Evolutionary conservation across 768 basidiomycete species (phyloP).

Genomic region (Panaeolus cyanescens): DNA sequence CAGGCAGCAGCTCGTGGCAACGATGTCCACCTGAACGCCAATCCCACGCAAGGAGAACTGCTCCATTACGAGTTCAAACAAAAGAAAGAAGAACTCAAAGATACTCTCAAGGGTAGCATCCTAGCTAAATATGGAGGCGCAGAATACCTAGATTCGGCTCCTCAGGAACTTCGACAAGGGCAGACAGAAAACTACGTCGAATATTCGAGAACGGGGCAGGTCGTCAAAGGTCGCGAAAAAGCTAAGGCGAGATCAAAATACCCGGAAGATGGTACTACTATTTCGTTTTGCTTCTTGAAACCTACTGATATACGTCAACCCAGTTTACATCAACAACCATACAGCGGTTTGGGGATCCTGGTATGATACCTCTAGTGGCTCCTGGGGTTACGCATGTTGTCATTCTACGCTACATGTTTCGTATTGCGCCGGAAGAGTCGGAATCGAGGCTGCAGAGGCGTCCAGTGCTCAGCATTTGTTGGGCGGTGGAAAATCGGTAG

Average conservation of each 20-base stretch:
- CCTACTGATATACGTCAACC: background rate
- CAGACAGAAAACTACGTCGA: conserved; percentile 98
- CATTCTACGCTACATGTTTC: conserved; percentile 85
- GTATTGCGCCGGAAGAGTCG: conserved; percentile 88
- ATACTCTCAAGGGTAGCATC: conserved; percentile 86
- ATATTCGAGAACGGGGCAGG: conserved; percentile 88
- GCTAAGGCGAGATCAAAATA: conserved; percentile 92
- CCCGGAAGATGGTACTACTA: conserved; percentile 85
- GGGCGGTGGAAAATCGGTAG: conserved; percentile 36
- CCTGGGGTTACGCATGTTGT: conserved; percentile 96
- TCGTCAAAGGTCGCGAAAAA: conserved; percentile 89
- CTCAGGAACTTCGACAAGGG: conserved; percentile 89
- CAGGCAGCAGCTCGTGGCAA: conserved; percentile 91
- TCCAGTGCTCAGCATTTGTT: conserved; percentile 75
- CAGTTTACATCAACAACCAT: conserved; percentile 92
- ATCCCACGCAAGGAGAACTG: conserved; percentile 93
- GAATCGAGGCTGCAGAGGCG: conserved; percentile 76
- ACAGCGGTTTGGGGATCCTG: conserved; percentile 98
- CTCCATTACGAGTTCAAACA: conserved; percentile 88
- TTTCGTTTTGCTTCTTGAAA: conserved; percentile 1
- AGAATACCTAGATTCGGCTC: conserved; percentile 86
- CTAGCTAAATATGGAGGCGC: conserved; percentile 94
- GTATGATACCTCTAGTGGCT: conserved; percentile 68
- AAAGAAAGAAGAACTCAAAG: conserved; percentile 91
- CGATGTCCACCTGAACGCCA: conserved; percentile 93